Evolutionary conservation across 148 eudicot genomes (phyloP).

Genomic region (Chenopodium album): DNA sequence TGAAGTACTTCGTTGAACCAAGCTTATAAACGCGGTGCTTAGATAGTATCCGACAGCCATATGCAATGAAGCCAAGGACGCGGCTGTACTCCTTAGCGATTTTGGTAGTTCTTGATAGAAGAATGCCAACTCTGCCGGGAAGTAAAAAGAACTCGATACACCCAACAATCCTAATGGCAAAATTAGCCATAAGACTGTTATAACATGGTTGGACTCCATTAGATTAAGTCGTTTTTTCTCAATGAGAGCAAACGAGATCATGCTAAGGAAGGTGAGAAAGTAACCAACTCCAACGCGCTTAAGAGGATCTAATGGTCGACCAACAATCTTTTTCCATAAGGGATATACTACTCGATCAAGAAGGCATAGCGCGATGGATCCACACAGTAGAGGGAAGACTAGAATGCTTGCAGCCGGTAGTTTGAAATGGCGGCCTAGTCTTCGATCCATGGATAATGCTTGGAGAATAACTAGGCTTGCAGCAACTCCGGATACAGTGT

Average conservation of each 20-base stretch:
- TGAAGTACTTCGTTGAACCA: conserved; percentile 17
- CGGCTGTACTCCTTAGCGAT: conserved; percentile 31
- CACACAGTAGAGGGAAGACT: conserved; percentile 31
- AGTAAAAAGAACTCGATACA: conserved; percentile 22
- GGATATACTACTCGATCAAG: conserved; percentile 38
- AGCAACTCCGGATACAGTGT: conserved; percentile 46
- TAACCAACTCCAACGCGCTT: conserved; percentile 40
- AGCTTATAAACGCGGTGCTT: conserved; percentile 25
- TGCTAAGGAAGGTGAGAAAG: conserved; percentile 24
- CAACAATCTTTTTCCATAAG: conserved; percentile 26
- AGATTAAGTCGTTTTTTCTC: conserved; percentile 37
- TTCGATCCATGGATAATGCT: conserved; percentile 45
- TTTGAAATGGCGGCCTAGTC: conserved; percentile 27
- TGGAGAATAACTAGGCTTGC: conserved; percentile 52
- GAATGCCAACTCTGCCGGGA: conserved; percentile 32
- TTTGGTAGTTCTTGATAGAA: conserved; percentile 34
- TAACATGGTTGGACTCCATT: background rate
- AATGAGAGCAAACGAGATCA: conserved; percentile 36
- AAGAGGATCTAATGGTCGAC: conserved; percentile 26
- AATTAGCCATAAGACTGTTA: conserved; percentile 25
- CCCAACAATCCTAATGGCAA: conserved; percentile 29
- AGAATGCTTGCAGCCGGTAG: conserved; percentile 37
- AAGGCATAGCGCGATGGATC: conserved; percentile 30
- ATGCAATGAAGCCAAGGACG: conserved; percentile 21
- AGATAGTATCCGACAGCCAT: conserved; percentile 37